Conservation (phyloP, 441 rosid genomes). For the Adansonia madagascariensis region DNA sequence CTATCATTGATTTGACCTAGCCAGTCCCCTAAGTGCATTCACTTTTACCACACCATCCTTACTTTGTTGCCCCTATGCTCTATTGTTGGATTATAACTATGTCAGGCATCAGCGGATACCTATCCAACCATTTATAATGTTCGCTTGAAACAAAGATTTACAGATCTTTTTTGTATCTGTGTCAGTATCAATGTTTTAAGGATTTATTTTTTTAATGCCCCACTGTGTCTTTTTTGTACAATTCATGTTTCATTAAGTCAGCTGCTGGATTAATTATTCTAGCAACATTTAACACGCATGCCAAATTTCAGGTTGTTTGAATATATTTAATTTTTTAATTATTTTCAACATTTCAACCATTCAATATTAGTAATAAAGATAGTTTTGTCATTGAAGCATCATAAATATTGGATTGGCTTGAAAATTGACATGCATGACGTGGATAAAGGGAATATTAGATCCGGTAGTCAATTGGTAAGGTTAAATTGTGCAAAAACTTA, state of each 20-base stretch:
- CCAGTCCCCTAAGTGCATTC: neutral
- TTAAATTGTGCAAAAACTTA: neutral
- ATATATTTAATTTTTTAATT: neutral
- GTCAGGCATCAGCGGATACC: neutral
- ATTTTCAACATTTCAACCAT: neutral
- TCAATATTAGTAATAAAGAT: neutral
- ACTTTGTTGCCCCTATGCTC: neutral
- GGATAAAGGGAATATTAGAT: neutral
- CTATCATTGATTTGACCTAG: neutral
- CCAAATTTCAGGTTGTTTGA: neutral
- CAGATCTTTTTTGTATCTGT: neutral
- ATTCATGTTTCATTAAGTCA: neutral
- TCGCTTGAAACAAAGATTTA: neutral
- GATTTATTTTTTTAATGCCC: neutral
- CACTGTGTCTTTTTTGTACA: neutral
- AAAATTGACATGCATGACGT: neutral
- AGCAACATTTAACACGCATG: neutral
- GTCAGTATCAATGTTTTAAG: neutral
- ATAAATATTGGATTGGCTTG: conserved; percentile 2
- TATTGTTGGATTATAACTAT: neutral
- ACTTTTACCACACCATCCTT: neutral
- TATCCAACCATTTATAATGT: neutral
- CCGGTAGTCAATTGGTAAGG: neutral
- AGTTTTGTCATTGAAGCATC: neutral
- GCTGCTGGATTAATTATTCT: neutral